Conservation (phyloP, 305 asterid genomes). For the Caryopteris hybrid region DNA sequence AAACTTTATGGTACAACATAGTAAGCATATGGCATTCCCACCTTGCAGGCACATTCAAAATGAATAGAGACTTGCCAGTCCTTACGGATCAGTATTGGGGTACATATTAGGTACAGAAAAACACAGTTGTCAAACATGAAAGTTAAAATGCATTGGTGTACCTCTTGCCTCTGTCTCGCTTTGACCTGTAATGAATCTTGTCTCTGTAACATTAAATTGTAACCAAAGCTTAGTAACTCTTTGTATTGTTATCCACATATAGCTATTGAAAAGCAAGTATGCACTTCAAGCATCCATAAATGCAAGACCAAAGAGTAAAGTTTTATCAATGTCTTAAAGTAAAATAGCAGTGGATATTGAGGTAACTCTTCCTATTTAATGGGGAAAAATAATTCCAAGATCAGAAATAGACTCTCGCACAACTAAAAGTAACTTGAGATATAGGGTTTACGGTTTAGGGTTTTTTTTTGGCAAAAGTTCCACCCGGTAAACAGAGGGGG, state of each 20-base stretch:
- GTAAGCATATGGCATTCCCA: not conserved
- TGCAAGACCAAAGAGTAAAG: not conserved
- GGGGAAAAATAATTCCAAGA: not conserved
- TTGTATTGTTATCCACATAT: not conserved
- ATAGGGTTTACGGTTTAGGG: no score
- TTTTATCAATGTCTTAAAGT: not conserved
- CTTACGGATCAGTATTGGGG: not conserved
- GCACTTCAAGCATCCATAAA: not conserved
- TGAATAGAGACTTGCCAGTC: not conserved
- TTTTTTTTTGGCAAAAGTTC: no score
- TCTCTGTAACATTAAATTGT: constrained; percentile 48
- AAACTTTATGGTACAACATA: not conserved
- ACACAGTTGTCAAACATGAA: not conserved
- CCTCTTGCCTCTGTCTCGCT: constrained; percentile 76
- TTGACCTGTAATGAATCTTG: constrained; percentile 58
- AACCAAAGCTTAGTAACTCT: constrained; percentile 18
- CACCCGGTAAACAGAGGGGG: no score
- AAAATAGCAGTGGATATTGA: not conserved
- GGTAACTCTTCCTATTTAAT: not conserved
- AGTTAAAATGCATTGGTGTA: constrained; percentile 28
- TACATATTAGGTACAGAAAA: not conserved
- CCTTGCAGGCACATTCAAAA: constrained; percentile 5
- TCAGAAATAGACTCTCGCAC: not conserved
- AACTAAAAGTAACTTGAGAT: not conserved
- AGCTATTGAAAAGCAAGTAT: constrained; percentile 6